These are phyloP conservation scores for Naganishia sp. DNA, from an alignment of 1,284 basidiomycete species.

Conservation along the genomic window DNA sequence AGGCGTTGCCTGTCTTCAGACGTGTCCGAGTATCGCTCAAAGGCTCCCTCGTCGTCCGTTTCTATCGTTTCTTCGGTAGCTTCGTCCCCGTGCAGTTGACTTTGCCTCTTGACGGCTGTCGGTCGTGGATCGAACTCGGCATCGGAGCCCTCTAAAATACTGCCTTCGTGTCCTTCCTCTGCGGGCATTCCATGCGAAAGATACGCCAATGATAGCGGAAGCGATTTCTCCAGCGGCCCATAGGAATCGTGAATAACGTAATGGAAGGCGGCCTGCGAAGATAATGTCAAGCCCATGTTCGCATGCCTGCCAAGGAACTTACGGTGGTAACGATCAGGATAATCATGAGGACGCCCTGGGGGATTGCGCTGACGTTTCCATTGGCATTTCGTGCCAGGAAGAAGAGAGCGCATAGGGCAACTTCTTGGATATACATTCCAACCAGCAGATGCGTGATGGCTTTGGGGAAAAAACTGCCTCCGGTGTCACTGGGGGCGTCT, in stretches of 20 bases:
- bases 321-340: slow-evolving; percentile 78
- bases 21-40: slow-evolving; percentile 13
- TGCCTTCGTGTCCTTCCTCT: slow-evolving; percentile 41
- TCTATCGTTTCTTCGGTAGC: neutral
- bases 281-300: neutral
- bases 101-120: slow-evolving; percentile 19
- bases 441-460: slow-evolving; percentile 91
- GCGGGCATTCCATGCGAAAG: slow-evolving; percentile 60
- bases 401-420: slow-evolving; percentile 82
- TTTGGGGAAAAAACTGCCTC: slow-evolving; percentile 92
- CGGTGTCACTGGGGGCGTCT: slow-evolving; percentile 65
- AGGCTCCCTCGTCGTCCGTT: slow-evolving; percentile 7
- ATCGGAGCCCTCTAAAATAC: slow-evolving; percentile 38
- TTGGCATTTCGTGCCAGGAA: slow-evolving; percentile 71
- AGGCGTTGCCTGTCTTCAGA: slow-evolving; percentile 19
- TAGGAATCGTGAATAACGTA: slow-evolving; percentile 66
- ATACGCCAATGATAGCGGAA: slow-evolving; percentile 77
- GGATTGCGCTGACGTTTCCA: slow-evolving; percentile 61
- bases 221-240: slow-evolving; percentile 59
- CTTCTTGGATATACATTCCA: slow-evolving; percentile 79
- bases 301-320: slow-evolving; percentile 47
- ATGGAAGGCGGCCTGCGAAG: slow-evolving; percentile 65
- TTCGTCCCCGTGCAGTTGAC: neutral
- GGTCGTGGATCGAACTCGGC: slow-evolving; percentile 34
- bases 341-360: slow-evolving; percentile 78